These are phyloP conservation scores for Camelina laxa DNA, from an alignment of 345 rosid genomes.

Conservation along the genomic window DNA sequence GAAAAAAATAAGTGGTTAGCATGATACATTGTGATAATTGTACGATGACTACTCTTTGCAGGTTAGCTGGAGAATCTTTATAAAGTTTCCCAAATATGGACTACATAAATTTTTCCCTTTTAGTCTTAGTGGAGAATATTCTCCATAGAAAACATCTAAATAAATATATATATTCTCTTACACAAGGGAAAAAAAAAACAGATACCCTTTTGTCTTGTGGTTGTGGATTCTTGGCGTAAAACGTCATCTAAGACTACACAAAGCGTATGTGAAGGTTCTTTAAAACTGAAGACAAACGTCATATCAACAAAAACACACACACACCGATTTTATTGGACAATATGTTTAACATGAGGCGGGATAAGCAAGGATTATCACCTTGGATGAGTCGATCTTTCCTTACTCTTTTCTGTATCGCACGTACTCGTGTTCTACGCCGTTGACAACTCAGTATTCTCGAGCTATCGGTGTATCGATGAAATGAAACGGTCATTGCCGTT, in stretches of 20 bases:
- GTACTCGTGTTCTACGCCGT: too few species aligned
- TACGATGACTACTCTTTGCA: slow-evolving; percentile 15
- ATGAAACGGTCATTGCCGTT: too few species aligned
- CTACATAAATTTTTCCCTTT: slow-evolving; percentile 13
- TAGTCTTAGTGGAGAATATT: slow-evolving; percentile 13
- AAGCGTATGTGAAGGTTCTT: not conserved
- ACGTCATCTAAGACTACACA: not conserved
- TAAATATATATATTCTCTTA: not conserved
- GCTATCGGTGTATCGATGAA: too few species aligned
- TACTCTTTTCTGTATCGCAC: too few species aligned
- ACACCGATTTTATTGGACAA: too few species aligned
- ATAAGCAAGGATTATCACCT: too few species aligned
- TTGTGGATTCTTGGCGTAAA: not conserved
- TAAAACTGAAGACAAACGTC: too few species aligned
- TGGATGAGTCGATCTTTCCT: too few species aligned
- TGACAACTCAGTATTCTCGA: too few species aligned
- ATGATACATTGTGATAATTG: not conserved
- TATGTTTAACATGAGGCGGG: too few species aligned
- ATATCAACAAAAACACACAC: too few species aligned
- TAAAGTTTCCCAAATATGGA: slow-evolving; percentile 15
- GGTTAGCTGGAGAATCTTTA: slow-evolving; percentile 27
- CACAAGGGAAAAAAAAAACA: not conserved
- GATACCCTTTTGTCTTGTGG: not conserved
- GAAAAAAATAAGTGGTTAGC: not conserved
- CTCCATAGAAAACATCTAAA: not conserved